Percentiles rank a stretch among this genome's conserved stretches.
These are phyloP conservation scores for Plectosphaerella cucumerina DNA, from an alignment of 2,329 filamentous ascomycete species.

Conservation along the genomic window DNA sequence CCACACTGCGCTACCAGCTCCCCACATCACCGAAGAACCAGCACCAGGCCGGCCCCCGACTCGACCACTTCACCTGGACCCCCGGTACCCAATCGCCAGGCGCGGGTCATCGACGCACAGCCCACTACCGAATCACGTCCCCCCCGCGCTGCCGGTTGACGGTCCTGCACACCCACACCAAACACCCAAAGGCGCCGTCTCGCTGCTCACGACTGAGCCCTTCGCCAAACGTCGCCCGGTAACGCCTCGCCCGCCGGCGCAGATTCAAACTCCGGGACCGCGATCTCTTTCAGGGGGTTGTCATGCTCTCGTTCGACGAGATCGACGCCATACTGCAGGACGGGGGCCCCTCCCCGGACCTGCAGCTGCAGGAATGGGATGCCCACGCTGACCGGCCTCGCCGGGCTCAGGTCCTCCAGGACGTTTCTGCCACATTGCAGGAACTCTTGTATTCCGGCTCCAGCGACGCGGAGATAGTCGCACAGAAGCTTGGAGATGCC, in stretches of 20 bases:
- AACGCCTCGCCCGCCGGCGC: not conserved
- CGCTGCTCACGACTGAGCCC: not conserved
- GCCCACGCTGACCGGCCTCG: not conserved
- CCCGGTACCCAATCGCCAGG: no score
- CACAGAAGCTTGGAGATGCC: conserved; percentile 50
- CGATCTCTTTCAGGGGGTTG: not conserved
- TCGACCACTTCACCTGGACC: not conserved
- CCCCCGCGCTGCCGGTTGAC: not conserved
- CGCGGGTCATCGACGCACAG: no score
- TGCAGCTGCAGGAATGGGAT: not conserved
- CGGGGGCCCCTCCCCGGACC: not conserved
- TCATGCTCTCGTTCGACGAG: not conserved
- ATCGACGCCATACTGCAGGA: not conserved
- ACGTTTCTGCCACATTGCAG: conserved; percentile 32
- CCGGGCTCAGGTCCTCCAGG: conserved; percentile 26
- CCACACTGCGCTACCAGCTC: not conserved
- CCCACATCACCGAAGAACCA: not conserved
- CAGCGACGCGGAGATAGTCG: conserved; percentile 38
- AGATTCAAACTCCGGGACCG: not conserved
- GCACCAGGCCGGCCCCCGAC: not conserved
- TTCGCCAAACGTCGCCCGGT: not conserved
- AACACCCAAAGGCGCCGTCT: not conserved
- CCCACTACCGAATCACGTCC: no score
- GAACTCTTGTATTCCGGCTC: conserved; percentile 35
- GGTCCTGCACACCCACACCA: not conserved